Evolutionary conservation across 1,139 yeast species (phyloP).

Genomic region (Nakaseomyces kungkrabaensis): DNA sequence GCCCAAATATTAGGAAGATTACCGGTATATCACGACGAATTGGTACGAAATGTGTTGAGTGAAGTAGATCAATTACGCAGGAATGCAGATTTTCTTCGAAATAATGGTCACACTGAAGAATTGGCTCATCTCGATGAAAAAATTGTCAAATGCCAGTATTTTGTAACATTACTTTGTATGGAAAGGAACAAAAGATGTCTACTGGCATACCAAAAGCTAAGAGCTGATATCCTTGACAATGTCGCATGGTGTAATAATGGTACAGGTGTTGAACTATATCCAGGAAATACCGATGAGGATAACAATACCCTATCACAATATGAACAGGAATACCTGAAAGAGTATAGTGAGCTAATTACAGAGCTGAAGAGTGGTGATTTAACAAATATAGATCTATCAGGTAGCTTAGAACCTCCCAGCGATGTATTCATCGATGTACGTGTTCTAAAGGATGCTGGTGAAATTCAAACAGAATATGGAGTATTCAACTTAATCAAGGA

Average conservation of each 20-base stretch:
- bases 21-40: slow-evolving; percentile 66
- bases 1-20: slow-evolving; percentile 24
- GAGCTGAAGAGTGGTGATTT: slow-evolving; percentile 64
- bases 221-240: slow-evolving; percentile 60
- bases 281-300: slow-evolving; percentile 24
- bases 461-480: slow-evolving; percentile 94
- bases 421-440: slow-evolving; percentile 90
- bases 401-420: slow-evolving; percentile 79
- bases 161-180: slow-evolving; percentile 75
- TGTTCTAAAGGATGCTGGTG: slow-evolving; percentile 90
- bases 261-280: slow-evolving; percentile 22
- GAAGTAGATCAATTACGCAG: slow-evolving; percentile 51
- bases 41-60: slow-evolving; percentile 49
- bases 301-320: slow-evolving; percentile 52
- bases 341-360: slow-evolving; percentile 61
- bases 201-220: slow-evolving; percentile 65
- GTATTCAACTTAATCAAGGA: slow-evolving; percentile 91
- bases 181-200: slow-evolving; percentile 82
- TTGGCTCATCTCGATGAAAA: slow-evolving; percentile 32
- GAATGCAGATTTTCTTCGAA: slow-evolving; percentile 30
- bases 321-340: slow-evolving; percentile 70
- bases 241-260: slow-evolving; percentile 52
- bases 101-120: slow-evolving; percentile 20
- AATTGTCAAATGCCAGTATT: slow-evolving; percentile 58
- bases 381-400: slow-evolving; percentile 81